These are phyloP conservation scores for Dianthus caryophyllus DNA, from an alignment of 148 eudicot genomes.

Conservation along the genomic window DNA sequence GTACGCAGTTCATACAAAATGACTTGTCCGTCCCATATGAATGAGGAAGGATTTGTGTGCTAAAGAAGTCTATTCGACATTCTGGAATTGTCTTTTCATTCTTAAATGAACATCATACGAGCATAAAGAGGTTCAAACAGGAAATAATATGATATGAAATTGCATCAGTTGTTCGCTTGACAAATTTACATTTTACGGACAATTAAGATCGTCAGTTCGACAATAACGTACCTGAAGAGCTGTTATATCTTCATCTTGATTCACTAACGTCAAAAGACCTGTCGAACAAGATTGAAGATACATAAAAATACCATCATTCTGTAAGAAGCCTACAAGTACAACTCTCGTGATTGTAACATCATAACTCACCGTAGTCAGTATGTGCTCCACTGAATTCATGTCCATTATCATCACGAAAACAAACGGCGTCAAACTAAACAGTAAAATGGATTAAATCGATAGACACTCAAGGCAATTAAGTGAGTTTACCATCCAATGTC, in stretches of 20 bases:
- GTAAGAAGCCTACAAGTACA: conserved; percentile 1
- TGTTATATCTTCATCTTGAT: conserved; percentile 81
- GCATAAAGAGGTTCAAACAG: background rate
- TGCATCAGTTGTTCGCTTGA: background rate
- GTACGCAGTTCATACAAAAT: no score
- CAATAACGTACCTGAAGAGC: conserved; percentile 67
- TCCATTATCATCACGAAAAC: conserved; percentile 21
- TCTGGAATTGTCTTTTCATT: no score
- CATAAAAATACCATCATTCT: background rate
- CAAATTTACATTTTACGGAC: background rate
- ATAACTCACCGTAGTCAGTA: conserved; percentile 79
- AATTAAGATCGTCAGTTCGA: background rate
- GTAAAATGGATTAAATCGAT: conserved; percentile 8
- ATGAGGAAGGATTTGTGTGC: no score
- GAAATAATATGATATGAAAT: background rate
- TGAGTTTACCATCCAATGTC: conserved; percentile 68
- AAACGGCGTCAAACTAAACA: conserved; percentile 15
- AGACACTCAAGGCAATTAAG: conserved; percentile 3
- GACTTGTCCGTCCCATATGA: no score
- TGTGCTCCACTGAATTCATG: conserved; percentile 75
- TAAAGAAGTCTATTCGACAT: no score
- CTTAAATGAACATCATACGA: no score
- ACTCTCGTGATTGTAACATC: conserved; percentile 1
- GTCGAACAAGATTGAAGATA: conserved; percentile 20
- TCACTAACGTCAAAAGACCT: conserved; percentile 88